Evolutionary conservation across 164 flowering plant species (phyloP).

Genomic region (Magnolia changhungtana): DNA sequence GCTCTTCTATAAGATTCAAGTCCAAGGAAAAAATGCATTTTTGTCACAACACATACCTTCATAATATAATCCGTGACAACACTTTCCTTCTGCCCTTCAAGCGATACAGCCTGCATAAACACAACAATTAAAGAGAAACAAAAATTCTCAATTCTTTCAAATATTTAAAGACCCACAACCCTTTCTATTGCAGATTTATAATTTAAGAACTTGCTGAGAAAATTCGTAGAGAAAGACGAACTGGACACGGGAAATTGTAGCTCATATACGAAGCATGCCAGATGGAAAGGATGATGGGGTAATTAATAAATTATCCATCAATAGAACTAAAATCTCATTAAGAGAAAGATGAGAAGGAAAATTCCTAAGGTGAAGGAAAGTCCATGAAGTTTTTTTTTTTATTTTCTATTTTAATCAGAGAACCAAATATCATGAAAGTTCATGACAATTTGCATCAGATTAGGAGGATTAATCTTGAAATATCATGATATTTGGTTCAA

Average conservation of each 20-base stretch:
- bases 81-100: constrained; percentile 59
- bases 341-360: background rate
- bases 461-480: no score
- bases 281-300: background rate
- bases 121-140: background rate
- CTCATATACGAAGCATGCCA: background rate
- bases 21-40: background rate
- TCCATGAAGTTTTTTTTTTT: no score
- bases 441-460: background rate
- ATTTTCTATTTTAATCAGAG: no score
- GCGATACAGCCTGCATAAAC: constrained; percentile 55
- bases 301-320: background rate
- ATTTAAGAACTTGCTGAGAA: background rate
- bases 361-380: background rate
- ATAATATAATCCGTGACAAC: constrained; percentile 67
- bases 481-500: no score
- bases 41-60: constrained; percentile 35
- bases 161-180: background rate
- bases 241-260: background rate
- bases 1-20: background rate
- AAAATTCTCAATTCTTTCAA: background rate
- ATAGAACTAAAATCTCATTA: background rate
- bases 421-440: background rate
- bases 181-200: background rate
- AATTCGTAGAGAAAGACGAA: background rate